These are phyloP conservation scores for Cladophialophora bantiana DNA, from an alignment of 2,329 filamentous ascomycete genomes.

Conservation along the genomic window DNA sequence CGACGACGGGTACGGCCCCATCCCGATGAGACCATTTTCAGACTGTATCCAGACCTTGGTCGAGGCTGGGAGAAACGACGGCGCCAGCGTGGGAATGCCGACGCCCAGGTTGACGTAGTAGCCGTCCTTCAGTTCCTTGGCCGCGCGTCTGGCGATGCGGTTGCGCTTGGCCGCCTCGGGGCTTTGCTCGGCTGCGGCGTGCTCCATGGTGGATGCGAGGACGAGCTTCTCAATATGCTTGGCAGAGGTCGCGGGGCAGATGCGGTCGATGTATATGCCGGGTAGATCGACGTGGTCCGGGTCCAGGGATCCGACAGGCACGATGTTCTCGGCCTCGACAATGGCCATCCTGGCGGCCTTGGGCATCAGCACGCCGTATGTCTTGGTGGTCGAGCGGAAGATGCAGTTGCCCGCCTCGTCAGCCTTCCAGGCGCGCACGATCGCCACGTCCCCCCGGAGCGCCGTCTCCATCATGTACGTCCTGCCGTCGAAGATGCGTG, in stretches of 20 bases:
- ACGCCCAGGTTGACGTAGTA: constrained; percentile 83
- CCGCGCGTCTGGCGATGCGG: constrained; percentile 77
- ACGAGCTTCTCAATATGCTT: constrained; percentile 75
- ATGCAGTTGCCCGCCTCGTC: constrained; percentile 80
- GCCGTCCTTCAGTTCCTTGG: constrained; percentile 80
- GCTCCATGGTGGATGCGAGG: constrained; percentile 43
- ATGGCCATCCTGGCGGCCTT: constrained; percentile 80
- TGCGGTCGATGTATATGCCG: constrained; percentile 82
- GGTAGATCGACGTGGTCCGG: constrained; percentile 79
- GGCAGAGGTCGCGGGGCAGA: constrained; percentile 73
- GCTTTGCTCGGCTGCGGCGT: constrained; percentile 50
- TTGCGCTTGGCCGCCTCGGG: constrained; percentile 65
- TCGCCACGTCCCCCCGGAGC: constrained; percentile 77
- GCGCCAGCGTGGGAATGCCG: constrained; percentile 81
- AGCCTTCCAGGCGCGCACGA: constrained; percentile 77
- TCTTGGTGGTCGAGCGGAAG: constrained; percentile 77
- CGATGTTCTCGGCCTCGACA: constrained; percentile 85
- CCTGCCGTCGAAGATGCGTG: constrained; percentile 74
- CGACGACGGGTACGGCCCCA: constrained; percentile 78
- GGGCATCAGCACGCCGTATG: constrained; percentile 78
- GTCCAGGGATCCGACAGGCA: constrained; percentile 74
- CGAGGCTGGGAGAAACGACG: constrained; percentile 72
- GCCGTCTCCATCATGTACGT: constrained; percentile 79
- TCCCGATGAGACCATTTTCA: constrained; percentile 84
- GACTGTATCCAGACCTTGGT: constrained; percentile 82